These are phyloP conservation scores for Penicillium sp. DNA, from an alignment of 2,329 filamentous ascomycete species.

Conservation along the genomic window DNA sequence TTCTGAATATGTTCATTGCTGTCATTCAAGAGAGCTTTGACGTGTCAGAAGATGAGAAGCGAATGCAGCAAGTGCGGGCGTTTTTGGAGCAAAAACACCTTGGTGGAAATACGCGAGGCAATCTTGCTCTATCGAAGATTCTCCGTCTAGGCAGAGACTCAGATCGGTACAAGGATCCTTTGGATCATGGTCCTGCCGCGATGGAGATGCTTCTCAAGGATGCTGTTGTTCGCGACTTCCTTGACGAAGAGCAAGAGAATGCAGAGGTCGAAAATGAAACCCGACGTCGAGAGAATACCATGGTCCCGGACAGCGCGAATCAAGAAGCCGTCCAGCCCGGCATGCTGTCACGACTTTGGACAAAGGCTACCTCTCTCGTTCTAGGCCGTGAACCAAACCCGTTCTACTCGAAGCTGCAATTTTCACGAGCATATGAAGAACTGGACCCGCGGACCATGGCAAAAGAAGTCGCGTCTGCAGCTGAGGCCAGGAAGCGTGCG, in stretches of 20 bases:
- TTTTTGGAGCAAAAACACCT: constrained; percentile 92
- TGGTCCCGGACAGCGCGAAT: constrained; percentile 29
- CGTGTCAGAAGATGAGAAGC: constrained; percentile 97
- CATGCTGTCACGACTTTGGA: constrained; percentile 64
- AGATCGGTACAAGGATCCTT: constrained; percentile 71
- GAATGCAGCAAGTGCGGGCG: constrained; percentile 91
- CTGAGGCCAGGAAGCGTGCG: constrained; percentile 79
- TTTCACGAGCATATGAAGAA: constrained; percentile 71
- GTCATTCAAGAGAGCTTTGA: constrained; percentile 99
- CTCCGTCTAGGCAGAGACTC: constrained; percentile 65
- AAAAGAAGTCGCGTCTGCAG: constrained; percentile 82
- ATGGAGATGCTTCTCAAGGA: constrained; percentile 97
- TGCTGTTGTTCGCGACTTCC: constrained; percentile 89
- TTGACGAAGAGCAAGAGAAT: constrained; percentile 68
- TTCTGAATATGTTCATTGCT: constrained; percentile 99
- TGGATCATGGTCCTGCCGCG: constrained; percentile 88
- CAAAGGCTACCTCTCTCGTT: constrained; percentile 59
- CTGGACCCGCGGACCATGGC: constrained; percentile 87
- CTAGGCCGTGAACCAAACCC: constrained; percentile 81
- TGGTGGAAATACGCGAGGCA: constrained; percentile 67
- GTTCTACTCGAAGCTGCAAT: constrained; percentile 83
- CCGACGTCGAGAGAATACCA: constrained; percentile 34
- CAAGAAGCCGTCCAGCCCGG: constrained; percentile 59
- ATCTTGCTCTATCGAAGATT: constrained; percentile 65
- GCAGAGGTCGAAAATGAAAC: constrained; percentile 23